Conservation (phyloP, 169 alveolate species). For the Plasmodium vivax region DNA sequence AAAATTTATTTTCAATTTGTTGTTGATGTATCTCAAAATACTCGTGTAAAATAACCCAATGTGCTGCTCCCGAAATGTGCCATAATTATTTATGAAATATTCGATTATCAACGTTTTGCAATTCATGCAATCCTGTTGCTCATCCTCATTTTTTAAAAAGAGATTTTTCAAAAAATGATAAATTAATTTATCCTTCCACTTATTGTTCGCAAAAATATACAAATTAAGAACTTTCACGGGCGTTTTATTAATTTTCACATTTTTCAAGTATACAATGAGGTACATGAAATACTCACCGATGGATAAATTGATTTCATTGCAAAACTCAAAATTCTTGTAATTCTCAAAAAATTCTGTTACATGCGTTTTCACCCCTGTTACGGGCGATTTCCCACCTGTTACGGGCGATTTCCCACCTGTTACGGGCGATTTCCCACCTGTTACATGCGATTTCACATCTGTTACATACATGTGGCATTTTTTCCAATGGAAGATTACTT, state of each 20-base stretch:
- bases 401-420: not conserved
- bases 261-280: constrained; percentile 44
- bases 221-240: constrained; percentile 33
- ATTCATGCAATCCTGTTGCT: constrained; percentile 5
- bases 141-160: constrained; percentile 15
- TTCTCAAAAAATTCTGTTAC: constrained; percentile 57
- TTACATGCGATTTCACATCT: constrained; percentile 42
- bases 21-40: constrained; percentile 51
- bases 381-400: constrained; percentile 43
- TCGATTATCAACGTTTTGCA: constrained; percentile 67
- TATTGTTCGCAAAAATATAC: constrained; percentile 46
- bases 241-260: constrained; percentile 38
- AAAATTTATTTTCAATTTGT: constrained; percentile 55
- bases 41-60: constrained; percentile 18
- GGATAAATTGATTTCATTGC: constrained; percentile 57
- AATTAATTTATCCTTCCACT: constrained; percentile 69
- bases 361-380: constrained; percentile 41
- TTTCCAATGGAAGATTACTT: constrained; percentile 53
- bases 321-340: constrained; percentile 45
- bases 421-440: constrained; percentile 26
- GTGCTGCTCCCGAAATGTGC: constrained; percentile 19
- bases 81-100: constrained; percentile 64
- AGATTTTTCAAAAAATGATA: constrained; percentile 49
- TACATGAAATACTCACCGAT: constrained; percentile 74
- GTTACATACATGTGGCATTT: constrained; percentile 52